Evolutionary conservation across 768 basidiomycete species (phyloP).

Genomic region (Lyophyllum semitale): DNA sequence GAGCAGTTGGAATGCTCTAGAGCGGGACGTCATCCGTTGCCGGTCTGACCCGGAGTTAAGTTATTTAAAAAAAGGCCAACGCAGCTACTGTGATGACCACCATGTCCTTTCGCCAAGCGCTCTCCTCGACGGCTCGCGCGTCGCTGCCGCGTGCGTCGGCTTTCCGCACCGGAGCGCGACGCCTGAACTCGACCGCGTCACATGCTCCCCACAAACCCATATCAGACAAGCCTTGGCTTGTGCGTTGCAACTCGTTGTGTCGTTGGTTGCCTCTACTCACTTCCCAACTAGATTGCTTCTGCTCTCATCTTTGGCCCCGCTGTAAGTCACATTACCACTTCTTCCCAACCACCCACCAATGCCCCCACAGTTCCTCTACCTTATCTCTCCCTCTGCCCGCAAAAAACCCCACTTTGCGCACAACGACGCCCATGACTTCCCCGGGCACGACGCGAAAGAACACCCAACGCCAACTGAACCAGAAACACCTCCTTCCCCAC

Average conservation of each 20-base stretch:
- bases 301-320: conserved; percentile 40
- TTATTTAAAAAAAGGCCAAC: conserved; percentile 22
- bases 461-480: conserved; percentile 16
- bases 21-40: conserved; percentile 20
- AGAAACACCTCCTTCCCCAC: conserved; percentile 7
- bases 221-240: conserved; percentile 48
- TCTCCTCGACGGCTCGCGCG: conserved; percentile 34
- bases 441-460: conserved; percentile 19
- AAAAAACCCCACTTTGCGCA: conserved; percentile 33
- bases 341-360: conserved; percentile 1
- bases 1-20: conserved; percentile 1
- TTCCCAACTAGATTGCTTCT: conserved; percentile 37
- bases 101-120: conserved; percentile 41
- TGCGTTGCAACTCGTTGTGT: conserved; percentile 26
- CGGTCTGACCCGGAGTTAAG: conserved; percentile 40
- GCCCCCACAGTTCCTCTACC: conserved; percentile 37
- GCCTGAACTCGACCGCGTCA: conserved; percentile 39
- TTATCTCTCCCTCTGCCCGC: conserved; percentile 41
- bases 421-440: conserved; percentile 36
- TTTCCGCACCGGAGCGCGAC: conserved; percentile 30
- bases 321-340: conserved; percentile 29
- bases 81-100: conserved; percentile 12
- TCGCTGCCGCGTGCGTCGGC: conserved; percentile 22
- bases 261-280: conserved; percentile 4
- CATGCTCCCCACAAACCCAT: conserved; percentile 30